These are phyloP conservation scores for Acanthochlamys bracteata DNA, from an alignment of 106 monocot species.

Conservation along the genomic window DNA sequence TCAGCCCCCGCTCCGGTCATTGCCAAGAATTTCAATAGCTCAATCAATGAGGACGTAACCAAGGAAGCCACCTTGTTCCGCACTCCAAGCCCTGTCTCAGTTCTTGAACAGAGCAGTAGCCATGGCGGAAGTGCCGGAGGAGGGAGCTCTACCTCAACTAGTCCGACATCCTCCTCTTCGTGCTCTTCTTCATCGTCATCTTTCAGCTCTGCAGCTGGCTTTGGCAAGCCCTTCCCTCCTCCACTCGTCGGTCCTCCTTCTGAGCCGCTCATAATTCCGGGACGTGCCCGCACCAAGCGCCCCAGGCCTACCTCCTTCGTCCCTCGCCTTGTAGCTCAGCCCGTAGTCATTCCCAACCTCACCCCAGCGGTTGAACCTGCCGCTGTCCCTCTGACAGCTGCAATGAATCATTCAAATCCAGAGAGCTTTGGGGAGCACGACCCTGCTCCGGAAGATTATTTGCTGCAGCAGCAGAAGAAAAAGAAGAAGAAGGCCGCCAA, in stretches of 20 bases:
- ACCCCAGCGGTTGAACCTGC: not conserved
- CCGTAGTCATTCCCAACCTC: not conserved
- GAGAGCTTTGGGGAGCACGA: slow-evolving; percentile 34
- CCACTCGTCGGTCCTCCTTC: slow-evolving; percentile 2
- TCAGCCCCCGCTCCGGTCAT: not conserved
- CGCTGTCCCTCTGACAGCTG: not conserved
- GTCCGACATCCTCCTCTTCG: slow-evolving; percentile 5
- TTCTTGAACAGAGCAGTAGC: slow-evolving; percentile 27
- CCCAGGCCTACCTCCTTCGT: slow-evolving; percentile 37
- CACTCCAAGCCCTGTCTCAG: slow-evolving; percentile 61
- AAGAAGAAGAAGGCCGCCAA: slow-evolving; percentile 17
- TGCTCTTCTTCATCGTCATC: slow-evolving; percentile 24
- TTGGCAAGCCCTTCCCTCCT: not conserved
- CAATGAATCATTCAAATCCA: not conserved
- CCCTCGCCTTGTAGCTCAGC: slow-evolving; percentile 4
- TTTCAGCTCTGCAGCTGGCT: slow-evolving; percentile 9
- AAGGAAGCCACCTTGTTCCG: slow-evolving; percentile 23
- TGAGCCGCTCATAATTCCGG: slow-evolving; percentile 20
- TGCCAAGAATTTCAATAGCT: too few species aligned
- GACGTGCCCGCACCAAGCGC: slow-evolving; percentile 63
- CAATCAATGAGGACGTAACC: not conserved
- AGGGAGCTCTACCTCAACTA: not conserved
- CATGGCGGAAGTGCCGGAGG: not conserved
- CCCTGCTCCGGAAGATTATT: not conserved
- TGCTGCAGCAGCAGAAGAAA: slow-evolving; percentile 18